phyloP scores from a whole-genome alignment of 1,284 basidiomycete genomes.

The Sutorius eximius region DNA sequence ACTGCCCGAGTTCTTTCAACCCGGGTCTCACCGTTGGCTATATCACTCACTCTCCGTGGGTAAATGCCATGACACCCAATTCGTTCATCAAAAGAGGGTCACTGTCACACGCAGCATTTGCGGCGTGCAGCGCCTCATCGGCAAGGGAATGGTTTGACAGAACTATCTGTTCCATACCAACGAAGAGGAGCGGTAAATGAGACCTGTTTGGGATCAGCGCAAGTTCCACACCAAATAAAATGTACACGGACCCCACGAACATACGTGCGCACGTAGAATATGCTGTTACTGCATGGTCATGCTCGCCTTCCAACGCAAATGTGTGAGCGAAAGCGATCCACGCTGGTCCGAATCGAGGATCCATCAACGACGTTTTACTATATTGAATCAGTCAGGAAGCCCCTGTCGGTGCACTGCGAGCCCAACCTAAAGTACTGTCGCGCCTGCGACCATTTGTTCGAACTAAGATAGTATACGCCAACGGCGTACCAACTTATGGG shows the following conservation, averaged over 20 bases:
- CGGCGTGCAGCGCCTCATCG: slow-evolving; percentile 83
- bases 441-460: slow-evolving; percentile 84
- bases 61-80: slow-evolving; percentile 89
- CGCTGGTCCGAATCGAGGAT: slow-evolving; percentile 92
- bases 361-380: slow-evolving; percentile 96
- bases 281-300: slow-evolving; percentile 97
- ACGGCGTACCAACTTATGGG: slow-evolving; percentile 98
- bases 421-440: slow-evolving; percentile 87
- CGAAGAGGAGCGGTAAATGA: slow-evolving; percentile 91
- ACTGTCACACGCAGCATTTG: slow-evolving; percentile 74
- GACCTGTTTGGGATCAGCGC: slow-evolving; percentile 51
- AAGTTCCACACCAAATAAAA: not conserved
- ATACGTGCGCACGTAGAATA: slow-evolving; percentile 95
- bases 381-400: not conserved
- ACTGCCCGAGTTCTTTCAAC: slow-evolving; percentile 32
- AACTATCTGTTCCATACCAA: slow-evolving; percentile 97
- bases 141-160: slow-evolving; percentile 84
- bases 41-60: slow-evolving; percentile 72
- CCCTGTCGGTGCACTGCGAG: not conserved
- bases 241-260: slow-evolving; percentile 77
- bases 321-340: slow-evolving; percentile 99
- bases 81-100: slow-evolving; percentile 94
- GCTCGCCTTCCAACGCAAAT: slow-evolving; percentile 95
- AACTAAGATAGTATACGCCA: slow-evolving; percentile 93
- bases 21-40: slow-evolving; percentile 1